These are phyloP conservation scores for Dioscorea cayenensis DNA, from an alignment of 116 monocot genomes.

Conservation along the genomic window DNA sequence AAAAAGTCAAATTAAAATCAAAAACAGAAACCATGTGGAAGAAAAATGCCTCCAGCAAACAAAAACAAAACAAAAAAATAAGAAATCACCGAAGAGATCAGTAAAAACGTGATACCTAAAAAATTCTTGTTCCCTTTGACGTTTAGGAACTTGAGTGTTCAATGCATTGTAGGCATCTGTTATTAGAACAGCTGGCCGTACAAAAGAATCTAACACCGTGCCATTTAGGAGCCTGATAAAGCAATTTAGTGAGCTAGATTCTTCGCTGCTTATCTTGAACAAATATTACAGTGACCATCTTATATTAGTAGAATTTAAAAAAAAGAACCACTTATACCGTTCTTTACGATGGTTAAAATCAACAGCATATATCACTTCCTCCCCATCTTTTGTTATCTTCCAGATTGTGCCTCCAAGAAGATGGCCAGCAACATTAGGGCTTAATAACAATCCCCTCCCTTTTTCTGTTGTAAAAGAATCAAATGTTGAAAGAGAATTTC, in stretches of 20 bases:
- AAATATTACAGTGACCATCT: background rate
- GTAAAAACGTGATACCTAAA: constrained; percentile 44
- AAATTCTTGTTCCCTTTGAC: constrained; percentile 91
- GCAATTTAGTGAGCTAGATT: constrained; percentile 8
- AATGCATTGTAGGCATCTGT: constrained; percentile 97
- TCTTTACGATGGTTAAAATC: constrained; percentile 99
- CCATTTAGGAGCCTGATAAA: constrained; percentile 91
- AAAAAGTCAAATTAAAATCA: background rate
- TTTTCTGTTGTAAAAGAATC: constrained; percentile 43
- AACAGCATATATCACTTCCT: constrained; percentile 97
- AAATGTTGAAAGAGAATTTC: background rate
- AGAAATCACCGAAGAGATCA: background rate
- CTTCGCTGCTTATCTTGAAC: background rate
- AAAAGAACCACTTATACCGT: constrained; percentile 24
- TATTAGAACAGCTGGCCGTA: constrained; percentile 93
- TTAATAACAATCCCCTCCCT: constrained; percentile 97
- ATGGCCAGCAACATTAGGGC: constrained; percentile 95
- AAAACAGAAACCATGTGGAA: background rate
- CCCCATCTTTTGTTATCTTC: constrained; percentile 99
- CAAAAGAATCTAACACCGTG: constrained; percentile 96
- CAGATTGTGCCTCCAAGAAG: constrained; percentile 95
- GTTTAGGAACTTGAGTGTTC: constrained; percentile 80
- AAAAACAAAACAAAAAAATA: background rate
- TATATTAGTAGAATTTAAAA: background rate
- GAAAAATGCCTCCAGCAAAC: background rate